Conservation (phyloP, 2,329 filamentous ascomycete genomes). For the Dactylellina leptospora region DNA sequence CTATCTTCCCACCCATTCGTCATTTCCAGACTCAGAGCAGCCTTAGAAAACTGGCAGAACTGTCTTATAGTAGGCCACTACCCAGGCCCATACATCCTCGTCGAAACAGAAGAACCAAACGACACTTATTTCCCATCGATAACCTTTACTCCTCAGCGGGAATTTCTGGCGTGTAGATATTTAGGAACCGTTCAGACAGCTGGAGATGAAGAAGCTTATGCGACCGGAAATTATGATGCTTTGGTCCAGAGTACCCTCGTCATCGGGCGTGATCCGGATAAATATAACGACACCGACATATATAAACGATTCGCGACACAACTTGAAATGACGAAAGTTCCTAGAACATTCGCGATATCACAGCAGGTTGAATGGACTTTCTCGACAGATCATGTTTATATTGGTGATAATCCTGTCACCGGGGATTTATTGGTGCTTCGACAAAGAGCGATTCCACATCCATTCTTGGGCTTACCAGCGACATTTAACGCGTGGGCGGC, state of each 20-base stretch:
- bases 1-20: slow-evolving; percentile 21
- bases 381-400: slow-evolving; percentile 10
- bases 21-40: slow-evolving; percentile 16
- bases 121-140: slow-evolving; percentile 4
- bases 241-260: slow-evolving; percentile 1
- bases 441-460: slow-evolving; percentile 9
- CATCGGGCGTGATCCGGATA: slow-evolving; percentile 6
- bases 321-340: background rate
- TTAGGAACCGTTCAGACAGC: slow-evolving; percentile 18
- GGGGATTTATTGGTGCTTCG: slow-evolving; percentile 15
- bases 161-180: slow-evolving; percentile 17
- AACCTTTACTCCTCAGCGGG: background rate
- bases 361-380: slow-evolving; percentile 7
- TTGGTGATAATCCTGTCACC: slow-evolving; percentile 17
- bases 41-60: slow-evolving; percentile 30
- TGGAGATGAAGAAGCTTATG: slow-evolving; percentile 22
- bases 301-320: slow-evolving; percentile 2
- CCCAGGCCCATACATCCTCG: slow-evolving; percentile 27
- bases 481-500: background rate
- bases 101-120: slow-evolving; percentile 21
- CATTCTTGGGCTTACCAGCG: background rate
- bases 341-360: no score
- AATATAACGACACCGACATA: background rate
- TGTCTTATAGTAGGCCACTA: slow-evolving; percentile 16
- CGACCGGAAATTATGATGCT: slow-evolving; percentile 6